Base-by-base conservation (phyloP, 331 rosid species). In the Rosa hybrid region DNA sequence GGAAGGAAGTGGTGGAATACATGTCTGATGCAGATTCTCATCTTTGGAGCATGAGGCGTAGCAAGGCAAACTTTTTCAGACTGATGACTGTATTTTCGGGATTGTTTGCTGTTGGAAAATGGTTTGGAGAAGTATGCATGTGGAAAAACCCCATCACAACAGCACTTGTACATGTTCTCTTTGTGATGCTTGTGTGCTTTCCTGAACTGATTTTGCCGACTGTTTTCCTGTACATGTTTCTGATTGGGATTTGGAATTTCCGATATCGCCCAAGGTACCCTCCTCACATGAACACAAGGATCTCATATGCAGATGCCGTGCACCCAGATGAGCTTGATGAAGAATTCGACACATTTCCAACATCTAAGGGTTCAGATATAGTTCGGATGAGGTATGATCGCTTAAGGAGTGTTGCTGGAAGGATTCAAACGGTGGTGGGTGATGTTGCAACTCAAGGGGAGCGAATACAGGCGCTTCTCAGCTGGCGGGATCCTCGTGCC, bases 401-500 rank as follows among this genome's bases (percentile, higher is more conserved):
- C 30, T 68, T 95, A 79, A 88, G 98, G 84, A 87, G 90, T 27
- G 86, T 92, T 30, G 97, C 98, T 0, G 98, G 98, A 64, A 91
- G 90, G 87, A 90, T 95, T 80, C 98, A 95, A 77, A 88, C 91
- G 18, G 94, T 95, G 65, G 97, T 92, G 8, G 99, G 98, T 54
- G 98, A 95, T 42, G 77, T 95, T 13, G 99, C 98, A 25, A 84
- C 98, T 1, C 98, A 95, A 86, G 97, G 97, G 39, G 99, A 95
- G 86, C 91, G 98, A 72, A 18, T 91, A 4, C 97, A 93, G 71
- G 94, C 97, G 20, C 96, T 95, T 23, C 90, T 95, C 60, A 95
- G 89, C 87, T 95, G 99, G 99, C 88, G 97, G 3, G 99, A 95
- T 87, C 92, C 98, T 56, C 98, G 97, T 7, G 98, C 98, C 74